Base-by-base conservation (phyloP, 441 rosid species). In the Mallotus repandus region DNA sequence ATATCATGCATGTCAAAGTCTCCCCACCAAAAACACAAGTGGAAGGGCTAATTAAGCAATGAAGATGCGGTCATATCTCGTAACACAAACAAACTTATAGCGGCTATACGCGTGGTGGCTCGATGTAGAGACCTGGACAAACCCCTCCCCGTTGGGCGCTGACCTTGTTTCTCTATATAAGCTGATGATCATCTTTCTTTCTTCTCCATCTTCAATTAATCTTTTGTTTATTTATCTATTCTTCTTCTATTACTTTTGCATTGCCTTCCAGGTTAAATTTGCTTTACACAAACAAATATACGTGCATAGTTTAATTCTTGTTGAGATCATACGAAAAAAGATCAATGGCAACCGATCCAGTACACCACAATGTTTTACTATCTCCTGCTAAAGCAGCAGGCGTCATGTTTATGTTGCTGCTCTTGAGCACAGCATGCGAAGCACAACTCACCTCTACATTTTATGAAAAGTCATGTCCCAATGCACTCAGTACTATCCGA, bases 361-460 rank as follows among this genome's bases (percentile, higher is more conserved):
- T 35, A 15, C 46, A 10, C 3, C 8, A 10, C 25, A 58, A 58
- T n/a, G 1, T 25, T 25, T 58, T 12, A 29, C 9, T 43, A 59
- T 57, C 35, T 57, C 29, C 29, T 25, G 29, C 29, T 25, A 64
- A 64, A 45, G 5, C 68, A 21, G 32, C 12, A 10, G n/a, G 35
- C 19, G 11, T 64, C 32, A 3, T 46, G n/a, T 21, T 69, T 0
- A 8, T 15, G 21, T 13, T 69, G 41, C 1, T 41, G 54, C 41
- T 57, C 2, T 61, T 62, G 35, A 75, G 14, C 69, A 22, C 62
- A 8, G 55, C 62, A 32, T 64, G 80, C 57, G 72, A 83, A 55
- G 88, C 88, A 9, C 81, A 82, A 22, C 87, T 87, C 10, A 83
- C 83, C 43, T 48, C 89, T 35, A 77, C 72, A 0, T 84, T 83